phyloP scores from a whole-genome alignment of 2,329 filamentous ascomycete genomes.

The Sarocladiaceae sp. region DNA sequence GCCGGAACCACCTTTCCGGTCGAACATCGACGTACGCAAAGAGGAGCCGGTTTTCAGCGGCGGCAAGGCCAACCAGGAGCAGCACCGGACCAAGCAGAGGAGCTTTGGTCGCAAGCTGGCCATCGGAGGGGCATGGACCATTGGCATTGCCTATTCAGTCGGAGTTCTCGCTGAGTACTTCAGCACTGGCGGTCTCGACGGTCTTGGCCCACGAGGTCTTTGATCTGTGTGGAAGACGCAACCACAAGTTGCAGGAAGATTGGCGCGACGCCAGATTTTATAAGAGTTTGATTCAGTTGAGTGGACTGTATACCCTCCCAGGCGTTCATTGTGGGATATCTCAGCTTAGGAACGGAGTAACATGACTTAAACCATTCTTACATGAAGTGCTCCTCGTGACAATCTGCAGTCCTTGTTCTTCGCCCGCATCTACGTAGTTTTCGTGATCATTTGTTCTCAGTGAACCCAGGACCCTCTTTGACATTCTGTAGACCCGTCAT shows the following conservation, averaged over 20 bases:
- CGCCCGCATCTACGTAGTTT: no score
- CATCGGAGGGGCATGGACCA: slow-evolving; percentile 50
- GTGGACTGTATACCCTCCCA: neutral
- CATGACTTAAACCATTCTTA: no score
- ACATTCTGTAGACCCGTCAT: slow-evolving; percentile 36
- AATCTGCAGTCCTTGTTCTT: no score
- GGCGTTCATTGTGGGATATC: neutral
- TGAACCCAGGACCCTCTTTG: slow-evolving; percentile 37
- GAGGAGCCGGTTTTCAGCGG: slow-evolving; percentile 46
- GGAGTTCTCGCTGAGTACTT: slow-evolving; percentile 58
- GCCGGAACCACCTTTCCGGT: slow-evolving; percentile 31
- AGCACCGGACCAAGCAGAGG: slow-evolving; percentile 29
- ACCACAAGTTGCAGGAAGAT: neutral
- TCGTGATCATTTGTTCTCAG: slow-evolving; percentile 25
- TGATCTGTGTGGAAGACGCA: slow-evolving; percentile 11
- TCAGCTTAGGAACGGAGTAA: no score
- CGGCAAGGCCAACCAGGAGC: slow-evolving; percentile 18
- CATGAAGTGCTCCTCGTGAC: neutral
- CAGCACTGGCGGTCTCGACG: slow-evolving; percentile 39
- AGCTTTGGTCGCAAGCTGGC: slow-evolving; percentile 43
- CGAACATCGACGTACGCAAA: slow-evolving; percentile 38
- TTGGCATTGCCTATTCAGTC: slow-evolving; percentile 52
- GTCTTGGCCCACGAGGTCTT: slow-evolving; percentile 30
- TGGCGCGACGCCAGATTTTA: neutral
- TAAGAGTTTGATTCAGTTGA: neutral